phyloP scores from a whole-genome alignment of 2,329 filamentous ascomycete genomes.

The Aureobasidium uvarum region DNA sequence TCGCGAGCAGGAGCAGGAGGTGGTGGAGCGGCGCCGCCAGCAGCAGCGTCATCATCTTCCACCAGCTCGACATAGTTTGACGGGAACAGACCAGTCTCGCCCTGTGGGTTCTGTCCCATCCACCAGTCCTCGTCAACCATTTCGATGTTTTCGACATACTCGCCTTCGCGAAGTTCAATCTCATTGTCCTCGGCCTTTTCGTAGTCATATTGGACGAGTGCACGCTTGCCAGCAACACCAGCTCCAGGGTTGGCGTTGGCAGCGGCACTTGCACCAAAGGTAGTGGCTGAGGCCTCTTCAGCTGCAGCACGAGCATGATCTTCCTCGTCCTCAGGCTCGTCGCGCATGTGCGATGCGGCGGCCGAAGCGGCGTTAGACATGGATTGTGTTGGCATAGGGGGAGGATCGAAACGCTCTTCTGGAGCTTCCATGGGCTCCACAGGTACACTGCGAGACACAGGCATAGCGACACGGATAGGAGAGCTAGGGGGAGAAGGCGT shows the following conservation, averaged over 20 bases:
- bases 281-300: constrained; percentile 46
- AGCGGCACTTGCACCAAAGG: constrained; percentile 46
- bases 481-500: constrained; percentile 27
- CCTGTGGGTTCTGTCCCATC: constrained; percentile 84
- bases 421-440: constrained; percentile 80
- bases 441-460: constrained; percentile 44
- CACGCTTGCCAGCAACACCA: constrained; percentile 61
- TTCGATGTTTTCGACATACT: constrained; percentile 86
- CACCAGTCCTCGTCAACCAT: constrained; percentile 99
- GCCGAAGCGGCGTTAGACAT: constrained; percentile 60
- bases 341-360: constrained; percentile 62
- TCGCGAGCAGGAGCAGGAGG: constrained; percentile 36
- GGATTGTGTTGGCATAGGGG: constrained; percentile 63
- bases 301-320: constrained; percentile 58
- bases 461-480: constrained; percentile 57
- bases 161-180: constrained; percentile 83
- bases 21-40: constrained; percentile 44
- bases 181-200: constrained; percentile 98
- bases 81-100: constrained; percentile 88
- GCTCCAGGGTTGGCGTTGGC: constrained; percentile 42
- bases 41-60: constrained; percentile 53
- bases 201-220: constrained; percentile 88
- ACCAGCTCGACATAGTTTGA: constrained; percentile 95
- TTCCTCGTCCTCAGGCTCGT: constrained; percentile 61
- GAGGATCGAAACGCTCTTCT: constrained; percentile 57